phyloP scores from a whole-genome alignment of 306 rosid species.

The Cicer bijugum region DNA sequence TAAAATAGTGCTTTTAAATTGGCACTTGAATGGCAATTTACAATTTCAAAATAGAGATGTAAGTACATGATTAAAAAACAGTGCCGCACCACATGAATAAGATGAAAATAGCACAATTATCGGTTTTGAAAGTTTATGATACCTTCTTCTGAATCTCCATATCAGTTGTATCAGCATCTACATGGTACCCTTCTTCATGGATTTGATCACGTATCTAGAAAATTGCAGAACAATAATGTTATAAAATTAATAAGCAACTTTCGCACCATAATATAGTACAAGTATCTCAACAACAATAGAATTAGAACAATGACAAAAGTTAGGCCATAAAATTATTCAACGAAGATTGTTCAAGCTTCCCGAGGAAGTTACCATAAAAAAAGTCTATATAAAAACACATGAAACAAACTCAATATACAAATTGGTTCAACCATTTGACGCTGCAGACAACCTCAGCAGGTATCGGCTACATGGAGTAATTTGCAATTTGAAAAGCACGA shows the following conservation, averaged over 20 bases:
- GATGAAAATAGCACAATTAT: constrained; percentile 16
- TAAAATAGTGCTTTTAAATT: neutral
- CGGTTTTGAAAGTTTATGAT: neutral
- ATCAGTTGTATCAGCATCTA: constrained; percentile 80
- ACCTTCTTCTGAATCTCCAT: constrained; percentile 93
- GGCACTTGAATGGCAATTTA: neutral
- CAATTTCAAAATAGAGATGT: constrained; percentile 24
- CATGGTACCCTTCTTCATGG: constrained; percentile 69
- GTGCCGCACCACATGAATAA: constrained; percentile 3
- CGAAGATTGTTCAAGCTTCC: constrained; percentile 13
- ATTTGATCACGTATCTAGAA: constrained; percentile 71
- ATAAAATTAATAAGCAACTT: constrained; percentile 16
- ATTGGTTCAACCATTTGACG: constrained; percentile 17
- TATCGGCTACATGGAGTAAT: constrained; percentile 3
- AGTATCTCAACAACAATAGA: constrained; percentile 10
- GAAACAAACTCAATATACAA: constrained; percentile 8
- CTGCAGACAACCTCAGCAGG: constrained; percentile 12
- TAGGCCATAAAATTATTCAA: constrained; percentile 16
- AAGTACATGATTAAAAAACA: neutral
- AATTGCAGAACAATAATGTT: constrained; percentile 32
- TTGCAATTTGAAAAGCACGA: neutral
- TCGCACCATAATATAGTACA: constrained; percentile 8
- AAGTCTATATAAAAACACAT: neutral
- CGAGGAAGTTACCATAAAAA: constrained; percentile 30
- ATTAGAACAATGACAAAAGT: constrained; percentile 5